phyloP scores from a whole-genome alignment of 2,329 filamentous ascomycete species.

The Fusarium pseudocircinatum region DNA sequence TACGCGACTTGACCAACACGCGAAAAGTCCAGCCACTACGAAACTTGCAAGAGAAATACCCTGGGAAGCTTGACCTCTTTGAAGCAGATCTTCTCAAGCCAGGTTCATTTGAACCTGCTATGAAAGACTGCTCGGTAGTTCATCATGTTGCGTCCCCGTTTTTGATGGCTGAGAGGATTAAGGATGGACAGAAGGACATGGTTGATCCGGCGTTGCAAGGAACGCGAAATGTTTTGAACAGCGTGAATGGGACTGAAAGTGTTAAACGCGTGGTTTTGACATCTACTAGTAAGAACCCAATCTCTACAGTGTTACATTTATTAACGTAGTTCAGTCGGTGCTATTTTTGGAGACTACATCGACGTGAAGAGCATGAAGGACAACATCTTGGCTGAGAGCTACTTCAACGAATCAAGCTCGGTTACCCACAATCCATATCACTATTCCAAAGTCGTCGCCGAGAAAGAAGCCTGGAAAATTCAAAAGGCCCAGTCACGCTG shows the following conservation, averaged over 20 bases:
- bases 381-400: neutral
- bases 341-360: neutral
- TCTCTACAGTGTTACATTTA: accelerated
- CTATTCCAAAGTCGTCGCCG: neutral
- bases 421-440: neutral
- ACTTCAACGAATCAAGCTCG: neutral
- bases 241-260: neutral
- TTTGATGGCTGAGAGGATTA: neutral
- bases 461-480: neutral
- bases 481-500: neutral
- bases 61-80: neutral
- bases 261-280: neutral
- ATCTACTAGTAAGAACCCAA: neutral
- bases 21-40: neutral
- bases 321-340: neutral
- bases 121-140: neutral
- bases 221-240: neutral
- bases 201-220: neutral
- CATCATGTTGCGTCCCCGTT: neutral
- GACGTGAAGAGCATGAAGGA: neutral
- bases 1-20: neutral
- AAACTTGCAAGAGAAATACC: neutral
- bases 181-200: neutral
- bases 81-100: neutral
- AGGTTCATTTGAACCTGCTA: neutral